Evolutionary conservation across 441 rosid species (phyloP).

Genomic region (Aleurites moluccanus): DNA sequence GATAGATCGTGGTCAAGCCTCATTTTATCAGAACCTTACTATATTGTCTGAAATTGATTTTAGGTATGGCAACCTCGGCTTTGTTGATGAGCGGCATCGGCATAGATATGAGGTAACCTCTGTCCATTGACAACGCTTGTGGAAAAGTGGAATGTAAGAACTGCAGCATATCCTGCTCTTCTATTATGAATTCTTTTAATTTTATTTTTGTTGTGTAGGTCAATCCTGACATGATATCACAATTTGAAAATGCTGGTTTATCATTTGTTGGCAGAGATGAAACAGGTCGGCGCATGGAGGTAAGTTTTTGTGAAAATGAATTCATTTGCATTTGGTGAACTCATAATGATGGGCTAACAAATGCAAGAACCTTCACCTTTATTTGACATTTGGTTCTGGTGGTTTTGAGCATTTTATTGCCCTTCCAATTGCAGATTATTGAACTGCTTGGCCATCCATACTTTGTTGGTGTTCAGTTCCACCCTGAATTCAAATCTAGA

Average conservation of each 20-base stretch:
- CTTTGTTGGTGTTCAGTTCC: slow-evolving; percentile 85
- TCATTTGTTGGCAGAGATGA: slow-evolving; percentile 85
- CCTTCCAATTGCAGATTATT: slow-evolving; percentile 50
- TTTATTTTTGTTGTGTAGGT: slow-evolving; percentile 46
- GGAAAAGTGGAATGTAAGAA: not conserved
- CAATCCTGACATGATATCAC: slow-evolving; percentile 68
- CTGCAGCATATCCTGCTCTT: not conserved
- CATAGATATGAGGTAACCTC: slow-evolving; percentile 85
- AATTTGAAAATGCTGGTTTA: slow-evolving; percentile 73
- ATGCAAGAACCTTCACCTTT: not conserved
- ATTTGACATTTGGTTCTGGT: not conserved
- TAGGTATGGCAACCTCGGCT: slow-evolving; percentile 70
- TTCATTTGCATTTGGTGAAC: no score
- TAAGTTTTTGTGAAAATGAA: slow-evolving; percentile 22
- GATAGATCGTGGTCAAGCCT: not conserved
- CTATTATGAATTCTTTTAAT: not conserved
- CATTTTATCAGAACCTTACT: not conserved
- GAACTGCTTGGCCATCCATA: slow-evolving; percentile 77
- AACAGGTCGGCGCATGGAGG: slow-evolving; percentile 86
- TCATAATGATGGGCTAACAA: not conserved
- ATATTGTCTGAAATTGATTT: slow-evolving; percentile 16
- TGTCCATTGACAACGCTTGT: not conserved
- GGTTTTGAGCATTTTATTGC: slow-evolving; percentile 21
- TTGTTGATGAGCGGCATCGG: slow-evolving; percentile 83
- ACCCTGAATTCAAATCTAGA: slow-evolving; percentile 94